phyloP scores from a whole-genome alignment of 345 rosid genomes.

The Eutrema japonicum region DNA sequence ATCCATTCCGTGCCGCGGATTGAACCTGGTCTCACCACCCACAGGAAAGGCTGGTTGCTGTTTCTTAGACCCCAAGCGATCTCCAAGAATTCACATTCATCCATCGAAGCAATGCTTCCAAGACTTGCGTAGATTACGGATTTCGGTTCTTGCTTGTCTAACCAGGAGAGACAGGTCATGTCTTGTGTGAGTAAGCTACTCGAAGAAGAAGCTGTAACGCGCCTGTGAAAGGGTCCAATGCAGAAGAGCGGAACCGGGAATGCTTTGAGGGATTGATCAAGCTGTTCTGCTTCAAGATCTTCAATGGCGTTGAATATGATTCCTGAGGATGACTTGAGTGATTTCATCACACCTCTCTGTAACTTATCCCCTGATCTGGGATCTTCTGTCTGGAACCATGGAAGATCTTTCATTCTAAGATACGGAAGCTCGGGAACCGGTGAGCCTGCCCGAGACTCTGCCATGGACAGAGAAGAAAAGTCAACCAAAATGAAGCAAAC shows the following conservation, averaged over 20 bases:
- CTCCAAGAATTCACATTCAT: conserved; percentile 52
- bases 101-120: conserved; percentile 56
- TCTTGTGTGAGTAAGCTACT: conserved; percentile 55
- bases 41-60: conserved; percentile 61
- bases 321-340: conserved; percentile 53
- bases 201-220: conserved; percentile 48
- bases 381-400: conserved; percentile 34
- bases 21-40: conserved; percentile 68
- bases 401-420: conserved; percentile 58
- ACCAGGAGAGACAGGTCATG: conserved; percentile 62
- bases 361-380: conserved; percentile 27
- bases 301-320: conserved; percentile 57
- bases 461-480: conserved; percentile 16
- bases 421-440: conserved; percentile 47
- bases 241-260: conserved; percentile 50
- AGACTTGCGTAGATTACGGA: conserved; percentile 67
- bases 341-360: conserved; percentile 20
- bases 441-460: conserved; percentile 48
- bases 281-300: conserved; percentile 52
- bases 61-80: conserved; percentile 67
- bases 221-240: conserved; percentile 56
- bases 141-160: conserved; percentile 51
- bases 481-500: not conserved
- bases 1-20: conserved; percentile 46
- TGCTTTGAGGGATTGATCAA: conserved; percentile 31